Base-by-base conservation (phyloP, 2,329 filamentous ascomycete genomes). In the Westerdykella ornata region DNA sequence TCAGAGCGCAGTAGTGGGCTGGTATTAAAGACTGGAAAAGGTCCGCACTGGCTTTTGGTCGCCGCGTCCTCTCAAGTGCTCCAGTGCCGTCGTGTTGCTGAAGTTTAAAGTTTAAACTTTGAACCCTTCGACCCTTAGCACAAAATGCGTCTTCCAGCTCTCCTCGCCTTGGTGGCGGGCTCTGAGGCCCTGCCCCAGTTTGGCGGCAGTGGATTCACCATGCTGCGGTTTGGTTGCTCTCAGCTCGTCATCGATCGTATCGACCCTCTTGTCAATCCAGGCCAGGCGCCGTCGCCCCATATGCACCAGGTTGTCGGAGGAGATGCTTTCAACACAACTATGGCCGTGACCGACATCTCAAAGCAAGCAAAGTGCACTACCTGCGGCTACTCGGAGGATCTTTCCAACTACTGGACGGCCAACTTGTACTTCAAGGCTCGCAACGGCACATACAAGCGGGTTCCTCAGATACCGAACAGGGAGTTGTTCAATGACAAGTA, bases 401-500 rank as follows among this genome's bases (percentile, higher is more conserved):
- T 53, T 14, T 47, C 42, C 15, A 60, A 62, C 43, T 62, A 62
- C 49, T 62, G 59, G 59, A 62, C 59, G 5, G 59, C 59, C 11
- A 60, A 60, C 18, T 42, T 62, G 8, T 62, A 61, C 43, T 62
- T 60, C 51, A 60, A 59, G 38, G 59, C 59, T 1, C 46, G 52
- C 13, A 62, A 62, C 30, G 59, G 59, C 3, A 59, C 51, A 5
- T 62, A 54, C 44, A 62, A 59, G 48, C 54, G 59, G 26, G 57
- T 62, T 5, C 52, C 43, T 33, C 52, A 56, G 38, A 35, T 29
- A 32, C 43, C 16, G 36, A 9, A 40, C 63, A 66, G 40, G 53
- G 70, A 53, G 64, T 59, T 60, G 6, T 62, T 62, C 48, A 49
- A 52, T 20, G 59, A 62, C 38, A 59, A 53, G 34, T 62, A 58